phyloP scores from a whole-genome alignment of 1,284 basidiomycete genomes.

The Wolfiporia cocos region DNA sequence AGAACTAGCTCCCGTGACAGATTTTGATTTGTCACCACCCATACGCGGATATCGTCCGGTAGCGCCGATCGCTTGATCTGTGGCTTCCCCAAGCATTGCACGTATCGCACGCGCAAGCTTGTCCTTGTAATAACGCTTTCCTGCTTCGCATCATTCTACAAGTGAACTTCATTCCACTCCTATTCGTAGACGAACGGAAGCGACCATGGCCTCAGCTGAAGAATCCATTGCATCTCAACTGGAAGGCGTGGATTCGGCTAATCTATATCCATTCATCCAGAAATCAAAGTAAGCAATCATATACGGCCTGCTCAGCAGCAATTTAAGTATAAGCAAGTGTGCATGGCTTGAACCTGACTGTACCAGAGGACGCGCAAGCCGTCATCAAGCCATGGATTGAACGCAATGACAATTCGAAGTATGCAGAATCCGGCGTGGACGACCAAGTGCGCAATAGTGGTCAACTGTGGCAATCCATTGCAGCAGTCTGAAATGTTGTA shows the following conservation, averaged over 20 bases:
- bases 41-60: too few species aligned
- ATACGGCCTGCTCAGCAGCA: conserved; percentile 1
- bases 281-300: conserved; percentile 57
- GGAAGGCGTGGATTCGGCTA: conserved; percentile 40
- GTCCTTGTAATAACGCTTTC: too few species aligned
- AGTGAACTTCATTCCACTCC: too few species aligned
- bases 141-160: too few species aligned
- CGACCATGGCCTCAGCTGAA: conserved; percentile 7
- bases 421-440: conserved; percentile 69
- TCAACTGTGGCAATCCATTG: neutral
- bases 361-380: conserved; percentile 69
- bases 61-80: too few species aligned
- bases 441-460: conserved; percentile 54
- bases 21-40: too few species aligned
- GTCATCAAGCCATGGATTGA: conserved; percentile 79
- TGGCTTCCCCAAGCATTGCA: too few species aligned
- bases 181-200: neutral
- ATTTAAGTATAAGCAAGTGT: conserved; percentile 42
- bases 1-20: too few species aligned
- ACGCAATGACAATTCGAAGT: conserved; percentile 59
- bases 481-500: conserved; percentile 22
- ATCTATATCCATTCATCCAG: conserved; percentile 60
- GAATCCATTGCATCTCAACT: conserved; percentile 15
- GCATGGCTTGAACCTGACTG: conserved; percentile 68
- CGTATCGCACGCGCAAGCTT: too few species aligned